Evolutionary conservation across 1,284 basidiomycete genomes (phyloP).

Genomic region (Inonotus hispidus): DNA sequence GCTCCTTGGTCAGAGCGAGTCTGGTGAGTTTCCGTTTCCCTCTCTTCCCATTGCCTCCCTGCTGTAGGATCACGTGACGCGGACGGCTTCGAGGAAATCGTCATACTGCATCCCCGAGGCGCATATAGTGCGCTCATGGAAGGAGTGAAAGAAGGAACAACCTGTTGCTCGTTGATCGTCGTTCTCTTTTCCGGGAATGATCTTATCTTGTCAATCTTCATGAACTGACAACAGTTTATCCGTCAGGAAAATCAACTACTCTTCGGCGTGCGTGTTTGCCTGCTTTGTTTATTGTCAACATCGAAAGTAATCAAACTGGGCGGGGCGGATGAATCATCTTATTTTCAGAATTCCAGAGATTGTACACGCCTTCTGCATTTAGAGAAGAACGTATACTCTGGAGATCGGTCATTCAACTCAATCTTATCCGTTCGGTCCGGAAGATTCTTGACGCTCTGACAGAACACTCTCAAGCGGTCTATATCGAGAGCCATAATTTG

Average conservation of each 20-base stretch:
- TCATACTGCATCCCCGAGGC: not conserved
- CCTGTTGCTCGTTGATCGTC: not conserved
- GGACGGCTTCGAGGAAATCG: not conserved
- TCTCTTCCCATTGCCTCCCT: not conserved
- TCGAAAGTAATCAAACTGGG: not conserved
- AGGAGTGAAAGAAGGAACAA: not conserved
- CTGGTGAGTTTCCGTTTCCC: constrained; percentile 15
- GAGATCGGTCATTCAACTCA: constrained; percentile 62
- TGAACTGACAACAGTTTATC: not conserved
- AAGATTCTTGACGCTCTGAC: constrained; percentile 17
- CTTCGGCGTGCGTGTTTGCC: constrained; percentile 13
- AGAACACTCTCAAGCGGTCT: constrained; percentile 5
- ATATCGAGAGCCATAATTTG: not conserved
- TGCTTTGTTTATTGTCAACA: not conserved
- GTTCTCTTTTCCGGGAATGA: not conserved
- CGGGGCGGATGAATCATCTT: not conserved
- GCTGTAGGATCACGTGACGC: not conserved
- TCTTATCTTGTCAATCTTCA: not conserved
- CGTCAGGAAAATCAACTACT: constrained; percentile 9
- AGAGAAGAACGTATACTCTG: constrained; percentile 51
- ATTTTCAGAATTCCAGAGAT: constrained; percentile 56
- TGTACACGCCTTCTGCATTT: constrained; percentile 57
- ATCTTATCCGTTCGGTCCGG: constrained; percentile 50
- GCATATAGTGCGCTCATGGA: not conserved
- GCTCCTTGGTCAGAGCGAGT: constrained; percentile 45